phyloP scores from a whole-genome alignment of 805 yeast species.

The Ascoidea asiatica region DNA sequence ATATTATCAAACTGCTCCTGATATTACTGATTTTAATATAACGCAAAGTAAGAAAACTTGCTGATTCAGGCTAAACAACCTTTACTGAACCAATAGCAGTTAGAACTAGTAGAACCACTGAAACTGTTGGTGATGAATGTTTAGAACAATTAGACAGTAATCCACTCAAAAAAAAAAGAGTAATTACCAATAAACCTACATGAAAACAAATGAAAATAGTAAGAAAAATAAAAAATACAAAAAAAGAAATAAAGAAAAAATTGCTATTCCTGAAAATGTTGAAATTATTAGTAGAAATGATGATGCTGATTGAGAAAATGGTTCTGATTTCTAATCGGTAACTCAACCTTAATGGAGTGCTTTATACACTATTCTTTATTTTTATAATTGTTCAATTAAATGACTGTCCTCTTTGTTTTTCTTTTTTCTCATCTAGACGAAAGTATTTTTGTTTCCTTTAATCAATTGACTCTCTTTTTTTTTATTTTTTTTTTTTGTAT shows the following conservation, averaged over 20 bases:
- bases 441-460: too few relatives aligned
- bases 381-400: too few relatives aligned
- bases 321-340: too few relatives aligned
- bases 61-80: neutral
- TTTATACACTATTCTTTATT: too few relatives aligned
- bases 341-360: too few relatives aligned
- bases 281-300: too few relatives aligned
- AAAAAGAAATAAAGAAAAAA: neutral
- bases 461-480: too few relatives aligned
- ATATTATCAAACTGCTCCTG: too few relatives aligned
- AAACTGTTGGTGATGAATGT: neutral
- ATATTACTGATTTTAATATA: too few relatives aligned
- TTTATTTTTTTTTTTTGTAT: too few relatives aligned
- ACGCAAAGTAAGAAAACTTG: neutral
- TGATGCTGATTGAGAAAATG: neutral
- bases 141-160: neutral
- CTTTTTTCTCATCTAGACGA: too few relatives aligned
- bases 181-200: neutral
- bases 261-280: neutral
- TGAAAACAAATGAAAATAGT: neutral
- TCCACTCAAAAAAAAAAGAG: neutral
- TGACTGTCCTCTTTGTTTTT: too few relatives aligned
- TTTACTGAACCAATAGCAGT: neutral
- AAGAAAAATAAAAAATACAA: neutral
- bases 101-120: neutral